These are phyloP conservation scores for Thelonectria blattea DNA, from an alignment of 2,329 filamentous ascomycete species.

Conservation along the genomic window DNA sequence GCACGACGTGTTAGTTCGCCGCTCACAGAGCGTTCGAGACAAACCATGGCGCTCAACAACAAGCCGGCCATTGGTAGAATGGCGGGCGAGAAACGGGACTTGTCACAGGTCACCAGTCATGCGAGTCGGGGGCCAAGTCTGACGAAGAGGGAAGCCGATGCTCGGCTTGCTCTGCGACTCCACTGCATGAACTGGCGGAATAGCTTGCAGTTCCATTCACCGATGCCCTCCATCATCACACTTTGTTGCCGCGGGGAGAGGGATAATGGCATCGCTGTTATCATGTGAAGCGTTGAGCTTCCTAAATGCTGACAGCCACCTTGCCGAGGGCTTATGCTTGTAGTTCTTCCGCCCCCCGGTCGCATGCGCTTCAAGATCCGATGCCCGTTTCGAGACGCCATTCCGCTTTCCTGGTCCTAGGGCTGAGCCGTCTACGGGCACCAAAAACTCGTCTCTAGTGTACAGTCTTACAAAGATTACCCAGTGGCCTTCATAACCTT, in stretches of 20 bases:
- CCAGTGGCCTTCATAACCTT: constrained; percentile 23
- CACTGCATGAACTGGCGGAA: constrained; percentile 4
- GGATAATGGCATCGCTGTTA: background rate
- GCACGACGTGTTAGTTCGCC: background rate
- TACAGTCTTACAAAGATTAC: constrained; percentile 40
- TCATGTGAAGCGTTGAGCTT: background rate
- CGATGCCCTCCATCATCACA: background rate
- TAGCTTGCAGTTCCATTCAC: background rate
- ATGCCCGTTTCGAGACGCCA: constrained; percentile 32
- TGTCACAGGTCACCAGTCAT: background rate
- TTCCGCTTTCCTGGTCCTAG: constrained; percentile 36
- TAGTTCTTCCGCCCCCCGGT: background rate
- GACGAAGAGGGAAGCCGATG: constrained; percentile 6
- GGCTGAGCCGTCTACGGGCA: constrained; percentile 31
- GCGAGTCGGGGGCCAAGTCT: constrained; percentile 1
- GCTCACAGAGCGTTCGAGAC: constrained; percentile 18
- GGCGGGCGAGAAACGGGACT: background rate
- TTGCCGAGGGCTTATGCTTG: background rate
- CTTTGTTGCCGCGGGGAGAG: background rate
- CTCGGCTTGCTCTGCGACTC: constrained; percentile 4
- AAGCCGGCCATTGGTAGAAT: background rate
- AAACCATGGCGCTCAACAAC: constrained; percentile 18
- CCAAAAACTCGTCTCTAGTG: constrained; percentile 34
- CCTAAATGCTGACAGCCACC: constrained; percentile 9
- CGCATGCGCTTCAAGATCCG: background rate